phyloP scores from a whole-genome alignment of 2,329 filamentous ascomycete species.

The Colletotrichum tabaci region DNA sequence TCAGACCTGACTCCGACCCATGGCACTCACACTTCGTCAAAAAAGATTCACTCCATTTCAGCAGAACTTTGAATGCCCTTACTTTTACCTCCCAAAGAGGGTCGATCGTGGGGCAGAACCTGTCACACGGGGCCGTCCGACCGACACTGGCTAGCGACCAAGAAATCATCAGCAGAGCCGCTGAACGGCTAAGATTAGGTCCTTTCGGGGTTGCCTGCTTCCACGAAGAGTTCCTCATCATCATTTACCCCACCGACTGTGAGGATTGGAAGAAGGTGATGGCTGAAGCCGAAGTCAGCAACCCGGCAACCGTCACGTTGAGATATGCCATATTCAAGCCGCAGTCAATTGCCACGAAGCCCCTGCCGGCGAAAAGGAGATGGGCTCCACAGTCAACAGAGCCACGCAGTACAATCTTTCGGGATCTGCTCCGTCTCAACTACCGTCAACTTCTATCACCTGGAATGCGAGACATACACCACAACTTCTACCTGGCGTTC shows the following conservation, averaged over 20 bases:
- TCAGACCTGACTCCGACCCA: constrained; percentile 21
- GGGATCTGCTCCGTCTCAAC: constrained; percentile 51
- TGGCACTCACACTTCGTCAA: constrained; percentile 50
- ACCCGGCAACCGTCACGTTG: constrained; percentile 45
- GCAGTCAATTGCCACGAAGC: constrained; percentile 17
- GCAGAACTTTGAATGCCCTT: constrained; percentile 52
- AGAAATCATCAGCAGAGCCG: constrained; percentile 47
- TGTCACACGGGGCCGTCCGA: constrained; percentile 41
- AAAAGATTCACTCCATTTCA: constrained; percentile 50
- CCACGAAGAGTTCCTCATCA: constrained; percentile 51
- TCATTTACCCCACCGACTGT: constrained; percentile 57
- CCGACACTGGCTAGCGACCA: constrained; percentile 18
- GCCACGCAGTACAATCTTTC: constrained; percentile 42
- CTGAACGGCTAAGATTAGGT: constrained; percentile 53
- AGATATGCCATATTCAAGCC: constrained; percentile 57
- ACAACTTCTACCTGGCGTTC: constrained; percentile 66
- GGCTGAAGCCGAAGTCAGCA: constrained; percentile 42
- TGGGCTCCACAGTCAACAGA: neutral
- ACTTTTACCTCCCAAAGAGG: constrained; percentile 47
- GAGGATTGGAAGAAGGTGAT: constrained; percentile 51
- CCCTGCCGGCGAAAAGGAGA: constrained; percentile 9
- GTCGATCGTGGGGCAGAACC: constrained; percentile 12
- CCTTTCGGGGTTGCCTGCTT: constrained; percentile 55
- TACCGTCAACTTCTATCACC: constrained; percentile 50
- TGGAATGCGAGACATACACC: constrained; percentile 42